These are phyloP conservation scores for Mollisiaceae sp. DNA, from an alignment of 2,329 filamentous ascomycete genomes.

Conservation along the genomic window DNA sequence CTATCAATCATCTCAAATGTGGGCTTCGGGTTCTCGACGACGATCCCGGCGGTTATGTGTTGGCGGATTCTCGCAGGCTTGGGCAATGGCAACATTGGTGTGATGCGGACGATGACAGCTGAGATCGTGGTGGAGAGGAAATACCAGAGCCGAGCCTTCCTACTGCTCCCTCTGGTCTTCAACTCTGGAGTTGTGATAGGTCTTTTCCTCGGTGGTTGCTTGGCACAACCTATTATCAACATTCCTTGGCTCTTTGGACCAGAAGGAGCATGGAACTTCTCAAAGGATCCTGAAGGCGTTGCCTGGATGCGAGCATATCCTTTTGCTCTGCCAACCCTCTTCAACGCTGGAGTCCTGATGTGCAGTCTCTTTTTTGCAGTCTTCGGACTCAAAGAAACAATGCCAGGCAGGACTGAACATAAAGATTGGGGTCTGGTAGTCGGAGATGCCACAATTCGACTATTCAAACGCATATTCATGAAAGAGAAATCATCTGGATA, in stretches of 20 bases:
- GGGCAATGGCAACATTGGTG: conserved; percentile 76
- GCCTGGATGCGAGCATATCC: conserved; percentile 48
- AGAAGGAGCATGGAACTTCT: conserved; percentile 44
- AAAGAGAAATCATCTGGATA: conserved; percentile 21
- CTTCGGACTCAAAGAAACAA: conserved; percentile 44
- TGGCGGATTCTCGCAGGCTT: conserved; percentile 73
- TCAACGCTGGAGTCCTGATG: conserved; percentile 41
- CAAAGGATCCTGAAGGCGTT: conserved; percentile 43
- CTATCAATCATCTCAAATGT: conserved; percentile 59
- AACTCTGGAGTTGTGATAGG: conserved; percentile 54
- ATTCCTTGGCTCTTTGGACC: conserved; percentile 49
- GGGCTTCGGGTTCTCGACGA: conserved; percentile 72
- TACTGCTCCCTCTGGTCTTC: conserved; percentile 64
- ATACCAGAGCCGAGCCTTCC: conserved; percentile 64
- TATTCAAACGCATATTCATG: conserved; percentile 24
- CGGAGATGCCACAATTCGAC: conserved; percentile 24
- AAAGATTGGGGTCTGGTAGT: conserved; percentile 35
- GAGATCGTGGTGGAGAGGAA: conserved; percentile 74
- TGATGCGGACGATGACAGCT: conserved; percentile 75
- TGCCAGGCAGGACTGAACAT: conserved; percentile 42
- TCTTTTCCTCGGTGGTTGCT: conserved; percentile 44
- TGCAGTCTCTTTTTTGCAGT: conserved; percentile 42
- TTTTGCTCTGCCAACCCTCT: conserved; percentile 49
- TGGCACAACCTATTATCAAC: conserved; percentile 49
- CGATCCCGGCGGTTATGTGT: conserved; percentile 63